Conservation (phyloP, 768 basidiomycete genomes). For the Filobasidium wieringae region DNA sequence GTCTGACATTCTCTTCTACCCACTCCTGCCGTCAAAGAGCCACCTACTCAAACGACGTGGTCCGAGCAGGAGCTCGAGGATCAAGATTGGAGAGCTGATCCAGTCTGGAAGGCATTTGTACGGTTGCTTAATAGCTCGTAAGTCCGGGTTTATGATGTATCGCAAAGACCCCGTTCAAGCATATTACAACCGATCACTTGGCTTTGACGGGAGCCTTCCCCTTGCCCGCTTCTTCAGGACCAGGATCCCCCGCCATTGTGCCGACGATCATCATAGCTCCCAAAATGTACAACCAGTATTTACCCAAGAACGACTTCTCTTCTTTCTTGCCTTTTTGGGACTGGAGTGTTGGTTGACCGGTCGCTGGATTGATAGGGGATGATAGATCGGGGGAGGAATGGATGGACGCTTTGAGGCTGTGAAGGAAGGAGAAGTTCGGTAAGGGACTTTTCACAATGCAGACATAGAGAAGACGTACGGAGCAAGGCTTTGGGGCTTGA, state of each 20-base stretch:
- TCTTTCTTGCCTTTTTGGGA: slow-evolving; percentile 39
- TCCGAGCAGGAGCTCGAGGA: no score
- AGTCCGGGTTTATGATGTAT: not conserved
- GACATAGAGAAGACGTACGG: not conserved
- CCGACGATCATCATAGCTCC: slow-evolving; percentile 46
- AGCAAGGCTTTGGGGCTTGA: not conserved
- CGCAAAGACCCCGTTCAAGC: not conserved
- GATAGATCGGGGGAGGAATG: not conserved
- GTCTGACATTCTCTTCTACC: no score
- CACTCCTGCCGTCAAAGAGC: no score
- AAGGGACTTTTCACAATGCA: not conserved
- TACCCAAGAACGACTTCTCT: slow-evolving; percentile 72
- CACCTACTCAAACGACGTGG: no score
- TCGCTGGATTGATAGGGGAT: slow-evolving; percentile 17
- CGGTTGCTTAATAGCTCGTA: no score
- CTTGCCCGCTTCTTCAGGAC: no score
- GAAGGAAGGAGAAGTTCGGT: not conserved
- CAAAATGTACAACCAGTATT: slow-evolving; percentile 79
- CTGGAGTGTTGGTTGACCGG: slow-evolving; percentile 12
- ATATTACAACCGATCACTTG: not conserved
- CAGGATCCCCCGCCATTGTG: slow-evolving; percentile 13
- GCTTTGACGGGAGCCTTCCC: not conserved
- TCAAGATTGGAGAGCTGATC: no score
- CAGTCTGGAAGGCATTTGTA: no score
- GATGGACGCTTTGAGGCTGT: not conserved